phyloP scores from a whole-genome alignment of 2,329 filamentous ascomycete genomes.

The Daldinia sp. region DNA sequence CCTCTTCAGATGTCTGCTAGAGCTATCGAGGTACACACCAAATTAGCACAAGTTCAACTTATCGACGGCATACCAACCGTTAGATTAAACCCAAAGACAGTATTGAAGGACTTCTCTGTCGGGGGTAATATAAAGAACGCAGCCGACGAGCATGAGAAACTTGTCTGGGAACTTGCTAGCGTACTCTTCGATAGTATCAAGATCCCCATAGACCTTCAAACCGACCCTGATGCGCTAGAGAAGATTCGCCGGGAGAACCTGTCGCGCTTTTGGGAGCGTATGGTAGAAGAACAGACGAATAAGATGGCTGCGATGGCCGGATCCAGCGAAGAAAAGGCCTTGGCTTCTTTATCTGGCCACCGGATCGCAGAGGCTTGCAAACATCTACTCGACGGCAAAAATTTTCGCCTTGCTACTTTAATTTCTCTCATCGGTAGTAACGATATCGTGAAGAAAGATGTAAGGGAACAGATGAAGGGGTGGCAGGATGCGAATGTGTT shows the following conservation, averaged over 20 bases:
- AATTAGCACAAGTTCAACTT: constrained; percentile 61
- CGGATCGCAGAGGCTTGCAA: constrained; percentile 85
- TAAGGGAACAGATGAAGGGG: constrained; percentile 79
- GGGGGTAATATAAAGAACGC: constrained; percentile 49
- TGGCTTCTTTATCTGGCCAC: constrained; percentile 80
- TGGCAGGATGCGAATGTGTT: constrained; percentile 87
- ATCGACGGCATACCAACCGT: constrained; percentile 69
- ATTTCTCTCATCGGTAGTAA: constrained; percentile 83
- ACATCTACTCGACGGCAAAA: constrained; percentile 75
- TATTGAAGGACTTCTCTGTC: constrained; percentile 58
- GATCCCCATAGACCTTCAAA: constrained; percentile 52
- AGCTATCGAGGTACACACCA: constrained; percentile 63
- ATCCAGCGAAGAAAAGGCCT: constrained; percentile 81
- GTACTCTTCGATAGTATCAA: constrained; percentile 82
- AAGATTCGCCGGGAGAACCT: constrained; percentile 68
- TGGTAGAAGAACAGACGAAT: constrained; percentile 69
- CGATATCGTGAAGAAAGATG: constrained; percentile 73
- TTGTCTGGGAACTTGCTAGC: constrained; percentile 85
- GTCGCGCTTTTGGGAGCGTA: constrained; percentile 69
- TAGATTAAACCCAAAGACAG: constrained; percentile 54
- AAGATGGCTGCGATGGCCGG: constrained; percentile 65
- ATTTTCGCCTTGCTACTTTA: constrained; percentile 86
- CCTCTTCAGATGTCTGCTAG: constrained; percentile 60
- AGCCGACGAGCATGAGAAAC: constrained; percentile 69
- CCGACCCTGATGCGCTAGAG: constrained; percentile 48